Conservation (phyloP, 208 protist genomes). For the Trypanosoma conorhini region DNA sequence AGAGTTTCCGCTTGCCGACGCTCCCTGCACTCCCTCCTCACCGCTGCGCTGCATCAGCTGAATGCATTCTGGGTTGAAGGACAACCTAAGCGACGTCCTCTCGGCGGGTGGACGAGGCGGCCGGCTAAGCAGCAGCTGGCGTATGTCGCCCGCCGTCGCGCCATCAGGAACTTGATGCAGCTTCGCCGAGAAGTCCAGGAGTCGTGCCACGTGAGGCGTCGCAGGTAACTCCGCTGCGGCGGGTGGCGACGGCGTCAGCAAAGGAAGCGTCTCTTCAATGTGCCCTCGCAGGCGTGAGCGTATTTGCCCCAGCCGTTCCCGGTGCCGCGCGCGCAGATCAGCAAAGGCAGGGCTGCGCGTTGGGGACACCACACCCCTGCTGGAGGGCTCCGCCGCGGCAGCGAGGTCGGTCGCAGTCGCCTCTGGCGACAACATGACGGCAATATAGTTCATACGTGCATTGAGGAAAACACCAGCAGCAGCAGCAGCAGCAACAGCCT, state of each 20-base stretch:
- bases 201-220: neutral
- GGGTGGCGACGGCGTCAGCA: neutral
- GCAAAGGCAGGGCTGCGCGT: neutral
- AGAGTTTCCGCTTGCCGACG: neutral
- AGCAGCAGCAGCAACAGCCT: neutral
- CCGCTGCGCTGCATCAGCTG: neutral
- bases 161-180: neutral
- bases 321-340: neutral
- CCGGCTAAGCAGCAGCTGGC: slow-evolving; percentile 1
- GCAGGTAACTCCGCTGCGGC: neutral
- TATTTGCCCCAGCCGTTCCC: neutral
- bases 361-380: neutral
- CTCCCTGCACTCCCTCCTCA: neutral
- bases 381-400: neutral
- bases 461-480: neutral
- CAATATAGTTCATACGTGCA: slow-evolving; percentile 1
- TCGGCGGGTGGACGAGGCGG: neutral
- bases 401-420: neutral
- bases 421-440: slow-evolving; percentile 13
- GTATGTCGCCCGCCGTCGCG: neutral
- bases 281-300: neutral
- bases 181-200: neutral
- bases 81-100: neutral
- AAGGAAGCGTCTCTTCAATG: neutral
- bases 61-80: neutral